Evolutionary conservation across 2,329 filamentous ascomycete genomes (phyloP), one percentile per base, ranked within the genome.

Genomic region (Colletotrichum filicis): DNA sequence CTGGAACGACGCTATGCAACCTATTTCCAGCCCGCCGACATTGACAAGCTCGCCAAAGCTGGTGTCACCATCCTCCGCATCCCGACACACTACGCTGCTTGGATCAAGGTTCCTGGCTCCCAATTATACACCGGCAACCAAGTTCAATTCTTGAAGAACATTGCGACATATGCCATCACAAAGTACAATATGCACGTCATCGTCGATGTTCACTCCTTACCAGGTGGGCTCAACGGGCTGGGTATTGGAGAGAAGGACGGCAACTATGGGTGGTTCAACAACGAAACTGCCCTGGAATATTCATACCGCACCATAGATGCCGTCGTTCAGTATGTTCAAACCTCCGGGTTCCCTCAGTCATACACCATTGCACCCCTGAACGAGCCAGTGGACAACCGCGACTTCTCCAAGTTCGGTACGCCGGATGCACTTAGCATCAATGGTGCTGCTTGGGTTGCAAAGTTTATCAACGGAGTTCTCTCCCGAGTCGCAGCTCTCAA

Each of bases 301-400:
- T 42, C 37, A 16, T 42, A 42, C 37, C 37, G 37, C 5, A 42
- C 37, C 16, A 42, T 42, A 16, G 37, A 42, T 42, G 37, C 37
- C 16, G 37, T 42, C 16, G 16, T 12, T 42, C 37, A 42, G 14
- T 42, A 42, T 19, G 37, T 42, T 5, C 37, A 42, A 16, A 19
- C 37, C 37, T 42, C 37, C 37, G 37, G 37, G 16, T 42, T 42
- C 8, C 37, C 37, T 19, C 37, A 42, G 37, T 42, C 37, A 42
- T 42, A 42, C 37, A 42, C 37, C 37, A 30, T 68, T 42, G 57
- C 56, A 30, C 66, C 66, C 24, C 24, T 62, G 26, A 62, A 68
- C 16, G 56, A 68, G 30, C 66, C 66, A n/a, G 66, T 53, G 16
- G 66, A 68, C 14, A 68, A 68, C 57, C 56, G 66, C 7, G 66